A percentile compares a stretch with the other conserved stretches of the same genome.
Evolutionary conservation across 805 yeast genomes (phyloP).

Genomic region (Lipomyces yamadae): DNA sequence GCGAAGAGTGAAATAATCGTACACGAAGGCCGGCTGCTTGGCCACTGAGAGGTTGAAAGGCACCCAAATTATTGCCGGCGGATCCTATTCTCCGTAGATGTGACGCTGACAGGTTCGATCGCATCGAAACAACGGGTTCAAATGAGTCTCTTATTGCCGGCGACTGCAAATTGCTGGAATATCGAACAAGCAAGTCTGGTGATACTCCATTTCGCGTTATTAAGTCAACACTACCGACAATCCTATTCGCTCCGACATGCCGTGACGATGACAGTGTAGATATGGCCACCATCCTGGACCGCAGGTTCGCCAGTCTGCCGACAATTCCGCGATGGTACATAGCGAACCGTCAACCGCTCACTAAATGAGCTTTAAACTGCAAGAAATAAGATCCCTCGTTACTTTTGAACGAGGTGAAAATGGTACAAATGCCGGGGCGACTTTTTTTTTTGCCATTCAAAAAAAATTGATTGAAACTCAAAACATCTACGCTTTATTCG

Average conservation of each 20-base stretch:
- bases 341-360: neutral
- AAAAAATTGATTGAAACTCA: neutral
- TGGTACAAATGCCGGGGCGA: neutral
- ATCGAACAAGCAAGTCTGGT: neutral
- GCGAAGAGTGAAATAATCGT: constrained; percentile 24
- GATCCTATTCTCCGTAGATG: neutral
- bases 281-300: neutral
- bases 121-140: neutral
- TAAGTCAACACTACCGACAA: neutral
- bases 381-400: neutral
- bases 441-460: neutral
- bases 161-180: constrained; percentile 4
- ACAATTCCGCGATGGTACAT: neutral
- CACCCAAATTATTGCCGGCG: neutral
- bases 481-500: neutral
- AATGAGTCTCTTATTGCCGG: neutral
- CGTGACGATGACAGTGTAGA: neutral
- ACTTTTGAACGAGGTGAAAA: neutral
- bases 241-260: neutral
- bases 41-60: neutral
- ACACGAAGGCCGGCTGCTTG: neutral
- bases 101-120: neutral
- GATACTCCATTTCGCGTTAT: neutral
- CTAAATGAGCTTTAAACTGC: neutral
- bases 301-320: neutral